Evolutionary conservation across 2,329 filamentous ascomycete genomes (phyloP), one percentile per base, ranked within the genome.

Genomic region (Aspergillus versicolor): DNA sequence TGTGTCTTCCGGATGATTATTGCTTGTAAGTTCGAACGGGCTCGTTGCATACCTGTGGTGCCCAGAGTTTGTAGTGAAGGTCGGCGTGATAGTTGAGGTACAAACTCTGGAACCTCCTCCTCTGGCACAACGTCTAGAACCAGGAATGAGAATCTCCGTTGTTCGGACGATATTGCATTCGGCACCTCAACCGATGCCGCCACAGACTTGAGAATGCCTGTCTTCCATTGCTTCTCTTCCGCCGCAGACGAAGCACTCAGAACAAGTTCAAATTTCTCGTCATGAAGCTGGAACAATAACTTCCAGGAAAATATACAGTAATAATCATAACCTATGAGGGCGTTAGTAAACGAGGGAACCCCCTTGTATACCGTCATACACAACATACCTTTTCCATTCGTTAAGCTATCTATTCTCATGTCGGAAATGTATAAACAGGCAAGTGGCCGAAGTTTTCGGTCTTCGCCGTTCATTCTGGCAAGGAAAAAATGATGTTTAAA

Each of bases 271-370:
- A 90, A 93, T 52, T 93, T 79, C 58, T 89, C 86, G 63, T 89
- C 84, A 56, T 88, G 82, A 62, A 85, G 84, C 70, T 94, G 88
- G 67, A 97, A 97, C 3, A 91, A 81, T 11, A 97, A 68, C 71
- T 97, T 99, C 93, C 92, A 97, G 1, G 92, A 94, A 71, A 90
- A 90, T 0, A 90, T 87, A 1, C 90, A 90, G 3, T 89, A 90
- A 61, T 94, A 88, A 67, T 92, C 97, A 79, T 97, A 72, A 0
- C 91, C 92, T 96, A 59, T 45, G 46, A 15, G 56, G 30, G 22
- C n/a, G 19, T n/a, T 41, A 70, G 65, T 41, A 59, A 45, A 12
- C 30, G 12, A 13, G 43, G 32, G 49, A 5, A 17, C 24, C 15
- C 0, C 12, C 30, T 12, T 8, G 11, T 12, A 19, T 15, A 52